Evolutionary conservation across 768 basidiomycete genomes (phyloP).

Genomic region (Termitomyces sp.): DNA sequence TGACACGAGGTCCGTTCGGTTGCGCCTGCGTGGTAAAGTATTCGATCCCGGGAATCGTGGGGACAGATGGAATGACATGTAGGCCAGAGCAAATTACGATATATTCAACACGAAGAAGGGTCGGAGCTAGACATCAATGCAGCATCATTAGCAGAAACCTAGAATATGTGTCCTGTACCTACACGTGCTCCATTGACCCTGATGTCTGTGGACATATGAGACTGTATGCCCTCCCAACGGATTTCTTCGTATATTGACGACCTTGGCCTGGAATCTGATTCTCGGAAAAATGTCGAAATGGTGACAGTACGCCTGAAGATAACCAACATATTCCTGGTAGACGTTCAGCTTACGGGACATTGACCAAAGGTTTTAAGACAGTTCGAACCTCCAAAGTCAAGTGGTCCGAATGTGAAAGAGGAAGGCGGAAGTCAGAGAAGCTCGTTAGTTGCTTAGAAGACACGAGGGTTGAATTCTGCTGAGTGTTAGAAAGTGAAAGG

Average conservation of each 20-base stretch:
- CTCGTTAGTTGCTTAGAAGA: constrained; percentile 55
- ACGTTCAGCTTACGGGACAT: not conserved
- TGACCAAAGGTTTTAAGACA: not conserved
- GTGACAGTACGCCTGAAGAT: constrained; percentile 40
- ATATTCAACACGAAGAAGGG: constrained; percentile 29
- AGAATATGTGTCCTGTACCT: constrained; percentile 1
- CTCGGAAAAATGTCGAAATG: constrained; percentile 34
- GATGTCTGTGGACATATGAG: constrained; percentile 22
- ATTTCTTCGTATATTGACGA: constrained; percentile 30
- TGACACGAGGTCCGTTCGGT: constrained; percentile 22
- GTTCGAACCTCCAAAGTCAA: constrained; percentile 32
- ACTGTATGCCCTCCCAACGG: constrained; percentile 31
- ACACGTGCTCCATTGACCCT: constrained; percentile 25
- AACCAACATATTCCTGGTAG: constrained; percentile 41
- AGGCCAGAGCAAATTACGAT: constrained; percentile 52
- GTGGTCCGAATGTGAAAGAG: constrained; percentile 41
- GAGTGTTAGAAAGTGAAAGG: not conserved
- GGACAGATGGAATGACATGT: constrained; percentile 49
- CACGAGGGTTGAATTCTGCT: constrained; percentile 44
- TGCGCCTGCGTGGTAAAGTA: constrained; percentile 22
- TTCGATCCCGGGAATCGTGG: constrained; percentile 43
- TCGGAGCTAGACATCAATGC: constrained; percentile 15
- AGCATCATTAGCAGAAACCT: not conserved
- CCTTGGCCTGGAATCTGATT: constrained; percentile 32
- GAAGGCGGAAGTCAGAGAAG: constrained; percentile 55